These are phyloP conservation scores for Penicillium daleae DNA, from an alignment of 495 filamentous ascomycete species.

Conservation along the genomic window DNA sequence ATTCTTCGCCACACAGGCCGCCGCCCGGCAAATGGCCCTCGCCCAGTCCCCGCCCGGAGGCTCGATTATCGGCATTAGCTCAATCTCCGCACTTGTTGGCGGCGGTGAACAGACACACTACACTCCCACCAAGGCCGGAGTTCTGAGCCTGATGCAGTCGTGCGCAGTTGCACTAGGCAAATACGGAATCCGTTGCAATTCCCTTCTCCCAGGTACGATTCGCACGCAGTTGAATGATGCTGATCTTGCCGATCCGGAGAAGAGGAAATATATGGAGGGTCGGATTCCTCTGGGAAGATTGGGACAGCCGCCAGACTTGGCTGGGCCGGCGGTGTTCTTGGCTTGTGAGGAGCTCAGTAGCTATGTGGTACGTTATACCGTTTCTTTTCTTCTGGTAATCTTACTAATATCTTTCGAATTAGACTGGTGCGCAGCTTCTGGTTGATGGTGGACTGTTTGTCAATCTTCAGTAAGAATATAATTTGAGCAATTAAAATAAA, in stretches of 20 bases:
- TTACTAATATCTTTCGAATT: neutral
- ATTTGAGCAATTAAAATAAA: neutral
- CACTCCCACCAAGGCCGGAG: conserved; percentile 52
- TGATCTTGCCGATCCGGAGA: conserved; percentile 61
- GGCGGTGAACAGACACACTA: conserved; percentile 45
- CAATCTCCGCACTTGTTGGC: conserved; percentile 41
- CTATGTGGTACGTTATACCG: conserved; percentile 23
- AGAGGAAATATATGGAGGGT: conserved; percentile 75
- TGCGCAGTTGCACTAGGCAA: conserved; percentile 38
- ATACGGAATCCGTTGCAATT: conserved; percentile 39
- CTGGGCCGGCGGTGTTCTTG: conserved; percentile 37
- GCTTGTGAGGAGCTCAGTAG: conserved; percentile 36
- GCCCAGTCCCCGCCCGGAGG: conserved; percentile 40
- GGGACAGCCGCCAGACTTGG: conserved; percentile 38
- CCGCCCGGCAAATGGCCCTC: conserved; percentile 36
- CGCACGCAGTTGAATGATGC: conserved; percentile 65
- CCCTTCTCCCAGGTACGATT: conserved; percentile 34
- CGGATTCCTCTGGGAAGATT: conserved; percentile 69
- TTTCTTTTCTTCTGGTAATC: neutral
- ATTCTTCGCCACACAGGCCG: conserved; percentile 68
- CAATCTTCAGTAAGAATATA: conserved; percentile 14
- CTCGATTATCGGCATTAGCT: conserved; percentile 53
- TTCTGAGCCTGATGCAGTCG: conserved; percentile 50
- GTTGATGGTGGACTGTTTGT: conserved; percentile 20
- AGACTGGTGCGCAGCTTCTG: conserved; percentile 14